phyloP scores from a whole-genome alignment of 352 stramenopile species.

The Pythium diclinum region DNA sequence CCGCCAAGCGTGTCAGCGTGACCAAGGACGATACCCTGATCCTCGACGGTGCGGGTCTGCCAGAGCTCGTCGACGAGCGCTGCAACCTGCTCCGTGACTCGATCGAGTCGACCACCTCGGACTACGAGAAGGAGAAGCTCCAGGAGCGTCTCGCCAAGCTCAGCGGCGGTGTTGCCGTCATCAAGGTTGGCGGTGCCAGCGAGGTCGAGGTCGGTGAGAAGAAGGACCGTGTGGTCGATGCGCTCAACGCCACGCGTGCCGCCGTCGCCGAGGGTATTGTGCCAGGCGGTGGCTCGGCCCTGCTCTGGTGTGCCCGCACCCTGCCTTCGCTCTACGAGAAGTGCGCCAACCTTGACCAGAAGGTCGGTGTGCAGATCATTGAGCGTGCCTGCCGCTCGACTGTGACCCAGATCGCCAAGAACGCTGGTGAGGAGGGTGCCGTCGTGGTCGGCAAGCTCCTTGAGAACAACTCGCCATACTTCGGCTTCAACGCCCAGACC shows the following conservation, averaged over 20 bases:
- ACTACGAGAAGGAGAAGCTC: constrained; percentile 99
- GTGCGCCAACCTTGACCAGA: constrained; percentile 96
- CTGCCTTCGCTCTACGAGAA: constrained; percentile 87
- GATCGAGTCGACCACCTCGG: constrained; percentile 96
- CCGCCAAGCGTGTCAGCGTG: constrained; percentile 93
- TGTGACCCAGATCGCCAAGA: constrained; percentile 97
- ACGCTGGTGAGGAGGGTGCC: constrained; percentile 97
- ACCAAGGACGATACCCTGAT: constrained; percentile 99
- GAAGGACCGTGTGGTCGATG: constrained; percentile 99
- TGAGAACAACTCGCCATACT: constrained; percentile 91
- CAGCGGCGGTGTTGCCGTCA: constrained; percentile 97
- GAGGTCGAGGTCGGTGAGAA: constrained; percentile 99
- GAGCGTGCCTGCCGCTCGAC: constrained; percentile 92
- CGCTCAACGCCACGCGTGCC: constrained; percentile 98
- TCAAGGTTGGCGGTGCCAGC: constrained; percentile 98
- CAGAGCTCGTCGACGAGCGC: constrained; percentile 94
- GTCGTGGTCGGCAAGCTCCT: constrained; percentile 99
- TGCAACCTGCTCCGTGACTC: constrained; percentile 94
- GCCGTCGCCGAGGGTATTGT: constrained; percentile 99
- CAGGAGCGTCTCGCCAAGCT: constrained; percentile 99
- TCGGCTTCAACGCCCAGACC: constrained; percentile 98
- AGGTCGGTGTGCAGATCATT: constrained; percentile 98
- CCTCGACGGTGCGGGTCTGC: constrained; percentile 93
- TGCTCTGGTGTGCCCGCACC: constrained; percentile 96
- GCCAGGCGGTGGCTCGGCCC: constrained; percentile 95